Evolutionary conservation across 2,329 filamentous ascomycete species (phyloP).

Genomic region (Ophiosphaerella narmari): DNA sequence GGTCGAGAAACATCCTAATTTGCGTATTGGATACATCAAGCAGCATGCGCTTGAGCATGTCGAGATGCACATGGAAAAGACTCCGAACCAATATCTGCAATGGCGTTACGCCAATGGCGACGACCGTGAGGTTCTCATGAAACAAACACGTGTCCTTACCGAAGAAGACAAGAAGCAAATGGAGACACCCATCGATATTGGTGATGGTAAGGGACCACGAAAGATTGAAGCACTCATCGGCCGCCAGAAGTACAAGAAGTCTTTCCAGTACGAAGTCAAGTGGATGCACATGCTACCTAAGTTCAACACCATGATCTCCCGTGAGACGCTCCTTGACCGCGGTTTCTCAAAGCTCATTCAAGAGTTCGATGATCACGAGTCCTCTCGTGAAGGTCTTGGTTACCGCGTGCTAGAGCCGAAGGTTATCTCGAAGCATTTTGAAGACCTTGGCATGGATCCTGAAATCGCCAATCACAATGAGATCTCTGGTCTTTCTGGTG

Average conservation of each 20-base stretch:
- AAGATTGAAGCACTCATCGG: slow-evolving; percentile 89
- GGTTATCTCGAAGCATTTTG: slow-evolving; percentile 96
- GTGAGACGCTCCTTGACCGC: slow-evolving; percentile 83
- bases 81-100: slow-evolving; percentile 96
- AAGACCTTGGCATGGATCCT: slow-evolving; percentile 92
- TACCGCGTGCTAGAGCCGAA: slow-evolving; percentile 93
- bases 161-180: slow-evolving; percentile 86
- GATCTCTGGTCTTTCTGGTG: slow-evolving; percentile 92
- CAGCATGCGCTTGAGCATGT: slow-evolving; percentile 99
- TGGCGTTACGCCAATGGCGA: slow-evolving; percentile 98
- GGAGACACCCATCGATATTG: slow-evolving; percentile 84
- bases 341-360: slow-evolving; percentile 94
- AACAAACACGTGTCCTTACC: slow-evolving; percentile 91
- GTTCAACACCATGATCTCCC: slow-evolving; percentile 88
- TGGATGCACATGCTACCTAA: slow-evolving; percentile 90
- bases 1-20: slow-evolving; percentile 97
- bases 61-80: slow-evolving; percentile 99
- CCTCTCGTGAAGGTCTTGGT: slow-evolving; percentile 95
- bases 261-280: slow-evolving; percentile 98
- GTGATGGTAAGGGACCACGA: slow-evolving; percentile 76
- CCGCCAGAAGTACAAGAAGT: slow-evolving; percentile 98
- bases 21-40: slow-evolving; percentile 99
- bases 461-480: slow-evolving; percentile 99
- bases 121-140: slow-evolving; percentile 95
- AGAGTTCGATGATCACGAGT: slow-evolving; percentile 98